These are phyloP conservation scores for Pseudophaeomoniella oleicola DNA, from an alignment of 2,329 filamentous ascomycete genomes.

Conservation along the genomic window DNA sequence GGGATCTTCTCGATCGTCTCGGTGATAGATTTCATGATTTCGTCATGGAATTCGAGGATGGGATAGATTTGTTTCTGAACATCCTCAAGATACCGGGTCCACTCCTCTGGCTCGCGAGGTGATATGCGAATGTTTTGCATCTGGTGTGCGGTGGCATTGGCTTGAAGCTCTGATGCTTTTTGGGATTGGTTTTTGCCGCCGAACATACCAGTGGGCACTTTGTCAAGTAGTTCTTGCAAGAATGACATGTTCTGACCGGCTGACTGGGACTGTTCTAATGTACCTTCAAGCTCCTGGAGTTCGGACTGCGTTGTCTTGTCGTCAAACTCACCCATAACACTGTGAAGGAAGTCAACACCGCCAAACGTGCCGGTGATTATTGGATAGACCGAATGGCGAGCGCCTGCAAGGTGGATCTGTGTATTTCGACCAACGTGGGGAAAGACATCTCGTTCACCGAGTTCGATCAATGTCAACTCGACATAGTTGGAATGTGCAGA, in stretches of 20 bases:
- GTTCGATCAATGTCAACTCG: conserved; percentile 74
- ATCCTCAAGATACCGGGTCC: conserved; percentile 60
- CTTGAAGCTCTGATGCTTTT: conserved; percentile 66
- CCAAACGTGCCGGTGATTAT: conserved; percentile 86
- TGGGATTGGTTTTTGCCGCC: conserved; percentile 59
- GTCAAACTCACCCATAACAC: conserved; percentile 59
- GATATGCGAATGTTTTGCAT: conserved; percentile 61
- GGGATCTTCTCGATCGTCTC: conserved; percentile 74
- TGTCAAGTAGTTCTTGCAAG: conserved; percentile 64
- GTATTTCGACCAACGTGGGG: conserved; percentile 72
- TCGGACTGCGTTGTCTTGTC: conserved; percentile 89
- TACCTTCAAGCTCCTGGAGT: conserved; percentile 75
- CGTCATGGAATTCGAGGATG: conserved; percentile 80
- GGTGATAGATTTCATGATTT: conserved; percentile 65
- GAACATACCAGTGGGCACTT: conserved; percentile 68
- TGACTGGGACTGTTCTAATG: conserved; percentile 48
- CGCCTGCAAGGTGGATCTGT: conserved; percentile 54
- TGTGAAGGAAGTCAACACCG: conserved; percentile 81
- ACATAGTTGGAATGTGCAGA: conserved; percentile 88
- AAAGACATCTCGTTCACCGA: conserved; percentile 69
- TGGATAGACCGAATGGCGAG: conserved; percentile 55
- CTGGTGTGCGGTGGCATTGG: conserved; percentile 59
- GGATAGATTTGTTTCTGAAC: conserved; percentile 72
- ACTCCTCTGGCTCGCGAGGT: conserved; percentile 70
- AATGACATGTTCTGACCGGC: conserved; percentile 55